Evolutionary conservation across 139 green algal species (phyloP), one percentile per base, ranked within the genome.

Genomic region (Gonium pectorale): DNA sequence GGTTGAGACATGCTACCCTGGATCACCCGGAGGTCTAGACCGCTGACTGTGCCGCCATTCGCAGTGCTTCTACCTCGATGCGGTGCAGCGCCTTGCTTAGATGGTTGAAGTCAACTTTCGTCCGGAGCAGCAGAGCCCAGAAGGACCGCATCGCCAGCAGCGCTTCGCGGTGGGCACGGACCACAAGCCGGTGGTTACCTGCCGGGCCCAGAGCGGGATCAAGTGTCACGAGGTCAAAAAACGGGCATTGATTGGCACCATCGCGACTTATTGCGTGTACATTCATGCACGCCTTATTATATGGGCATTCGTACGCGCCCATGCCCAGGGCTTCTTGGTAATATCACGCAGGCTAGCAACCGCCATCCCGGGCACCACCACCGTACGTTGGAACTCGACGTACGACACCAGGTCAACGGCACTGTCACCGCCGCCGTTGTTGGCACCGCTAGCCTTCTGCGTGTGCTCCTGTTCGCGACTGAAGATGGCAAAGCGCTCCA

Each of bases 401-500:
- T 71, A 83, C 19, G 38, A 26, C 31, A 86, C 80, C 80, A 86
- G 80, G 52, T 86, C 80, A 37, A 91, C 78, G 7, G 68, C 77
- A 5, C 24, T 29, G 29, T 86, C 33, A 13, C 52, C 38, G 33
- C 22, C 67, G 35, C 79, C 66, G 46, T 37, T 66, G 9, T 59
- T 79, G 38, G 67, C 80, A 3, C 67, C 52, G 40, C 38, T 71
- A 38, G 38, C 56, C 74, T 81, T 81, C 74, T 81, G 74, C 33
- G 56, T 69, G 74, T 81, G 74, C 56, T 81, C 74, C 74, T 90
- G 79, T 49, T 89, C 86, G 49, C 86, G 69, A 26, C 52, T 79
- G 67, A 86, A 89, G 62, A 89, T 74, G 79, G 71, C 70, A 44
- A 90, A 90, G 41, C 72, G 70, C 63, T 87, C 79, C 38, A 90